Conservation (phyloP, 139 green algal genomes). For the Astrephomene gubernaculifera region DNA sequence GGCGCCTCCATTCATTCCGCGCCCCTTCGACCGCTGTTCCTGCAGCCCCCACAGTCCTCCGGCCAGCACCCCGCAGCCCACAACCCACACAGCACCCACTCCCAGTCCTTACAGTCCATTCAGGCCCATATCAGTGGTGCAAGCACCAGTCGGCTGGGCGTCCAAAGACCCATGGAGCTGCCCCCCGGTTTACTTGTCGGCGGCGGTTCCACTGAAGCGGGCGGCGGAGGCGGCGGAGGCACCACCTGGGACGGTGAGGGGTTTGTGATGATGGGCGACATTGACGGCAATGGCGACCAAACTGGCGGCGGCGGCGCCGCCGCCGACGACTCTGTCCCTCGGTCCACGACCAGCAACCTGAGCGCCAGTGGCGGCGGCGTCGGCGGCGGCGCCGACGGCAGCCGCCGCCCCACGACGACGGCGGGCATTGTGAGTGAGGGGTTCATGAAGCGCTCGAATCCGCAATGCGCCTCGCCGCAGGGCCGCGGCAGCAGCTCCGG, state of each 20-base stretch:
- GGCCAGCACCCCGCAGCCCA: no score
- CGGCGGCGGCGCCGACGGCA: neutral
- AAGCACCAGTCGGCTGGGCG: slow-evolving; percentile 1
- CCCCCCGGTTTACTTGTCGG: neutral
- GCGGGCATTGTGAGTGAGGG: no score
- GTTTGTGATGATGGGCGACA: neutral
- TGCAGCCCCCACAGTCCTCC: neutral
- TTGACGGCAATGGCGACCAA: neutral
- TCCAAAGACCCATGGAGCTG: neutral
- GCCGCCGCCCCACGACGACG: neutral
- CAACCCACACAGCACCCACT: no score
- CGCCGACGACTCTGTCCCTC: neutral
- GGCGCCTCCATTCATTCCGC: neutral
- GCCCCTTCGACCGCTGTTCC: neutral
- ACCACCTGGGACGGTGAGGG: neutral
- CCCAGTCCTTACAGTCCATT: no score
- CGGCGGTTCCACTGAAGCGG: neutral
- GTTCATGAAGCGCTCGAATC: no score
- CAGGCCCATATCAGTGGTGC: no score
- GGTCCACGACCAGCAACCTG: neutral
- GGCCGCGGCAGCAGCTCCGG: no score
- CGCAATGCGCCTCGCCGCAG: no score
- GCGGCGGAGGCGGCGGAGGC: neutral
- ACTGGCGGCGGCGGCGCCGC: neutral
- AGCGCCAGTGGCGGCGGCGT: neutral